phyloP scores from a whole-genome alignment of 2,329 filamentous ascomycete species.

The Colletotrichum orchidophilum region DNA sequence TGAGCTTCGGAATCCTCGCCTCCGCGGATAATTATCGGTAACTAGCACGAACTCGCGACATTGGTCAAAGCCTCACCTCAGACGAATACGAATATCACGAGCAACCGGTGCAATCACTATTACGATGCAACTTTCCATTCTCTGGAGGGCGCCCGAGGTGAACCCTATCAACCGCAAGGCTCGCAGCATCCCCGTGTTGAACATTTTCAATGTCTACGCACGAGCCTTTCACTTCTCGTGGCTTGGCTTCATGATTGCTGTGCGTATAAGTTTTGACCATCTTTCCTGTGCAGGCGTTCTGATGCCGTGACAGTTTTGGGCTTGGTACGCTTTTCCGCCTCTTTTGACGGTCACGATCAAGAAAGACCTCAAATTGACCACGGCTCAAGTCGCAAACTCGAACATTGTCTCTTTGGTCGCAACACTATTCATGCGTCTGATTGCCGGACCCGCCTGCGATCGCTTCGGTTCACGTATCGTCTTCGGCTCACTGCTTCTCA shows the following conservation, averaged over 20 bases:
- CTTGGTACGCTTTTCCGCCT: constrained; percentile 92
- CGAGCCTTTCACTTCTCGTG: constrained; percentile 92
- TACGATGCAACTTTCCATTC: constrained; percentile 47
- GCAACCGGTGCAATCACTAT: background rate
- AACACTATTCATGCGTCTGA: constrained; percentile 78
- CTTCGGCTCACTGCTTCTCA: constrained; percentile 80
- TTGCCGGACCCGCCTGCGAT: constrained; percentile 88
- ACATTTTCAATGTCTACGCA: constrained; percentile 81
- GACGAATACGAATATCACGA: background rate
- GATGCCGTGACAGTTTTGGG: constrained; percentile 71
- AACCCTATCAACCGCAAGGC: constrained; percentile 89
- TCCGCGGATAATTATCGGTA: background rate
- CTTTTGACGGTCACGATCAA: constrained; percentile 82
- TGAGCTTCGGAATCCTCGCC: background rate
- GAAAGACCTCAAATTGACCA: constrained; percentile 76
- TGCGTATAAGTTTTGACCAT: constrained; percentile 55
- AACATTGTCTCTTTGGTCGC: constrained; percentile 85
- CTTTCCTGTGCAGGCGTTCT: background rate
- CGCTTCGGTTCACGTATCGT: constrained; percentile 82
- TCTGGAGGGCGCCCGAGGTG: constrained; percentile 71
- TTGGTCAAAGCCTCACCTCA: background rate
- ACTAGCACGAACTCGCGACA: background rate
- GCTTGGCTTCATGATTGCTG: constrained; percentile 85
- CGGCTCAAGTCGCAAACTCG: constrained; percentile 82
- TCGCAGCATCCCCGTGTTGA: constrained; percentile 80